phyloP scores from a whole-genome alignment of 805 yeast species.

The Starmerella bombicola region DNA sequence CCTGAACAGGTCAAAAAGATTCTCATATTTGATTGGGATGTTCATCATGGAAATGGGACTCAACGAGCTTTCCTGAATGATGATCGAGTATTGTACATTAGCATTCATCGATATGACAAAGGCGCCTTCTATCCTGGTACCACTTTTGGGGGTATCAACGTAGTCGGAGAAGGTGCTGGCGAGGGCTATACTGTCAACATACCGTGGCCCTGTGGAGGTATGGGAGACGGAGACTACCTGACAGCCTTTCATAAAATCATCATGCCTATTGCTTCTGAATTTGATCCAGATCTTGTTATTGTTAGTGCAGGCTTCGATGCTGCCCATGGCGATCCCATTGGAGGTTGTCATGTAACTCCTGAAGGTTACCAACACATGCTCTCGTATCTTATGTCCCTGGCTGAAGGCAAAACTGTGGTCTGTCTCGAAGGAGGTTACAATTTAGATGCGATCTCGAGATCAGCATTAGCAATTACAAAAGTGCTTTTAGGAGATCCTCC shows the following conservation, averaged over 20 bases:
- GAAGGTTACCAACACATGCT: constrained; percentile 96
- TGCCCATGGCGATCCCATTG: constrained; percentile 94
- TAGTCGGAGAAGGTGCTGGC: constrained; percentile 76
- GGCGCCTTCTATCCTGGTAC: constrained; percentile 87
- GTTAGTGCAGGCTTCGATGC: constrained; percentile 97
- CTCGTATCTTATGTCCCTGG: constrained; percentile 73
- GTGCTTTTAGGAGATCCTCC: constrained; percentile 93
- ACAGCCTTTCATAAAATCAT: constrained; percentile 79
- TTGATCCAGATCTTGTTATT: constrained; percentile 82
- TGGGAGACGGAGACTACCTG: constrained; percentile 90
- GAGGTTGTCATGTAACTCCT: constrained; percentile 92
- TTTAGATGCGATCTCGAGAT: constrained; percentile 74
- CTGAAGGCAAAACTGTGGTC: constrained; percentile 78
- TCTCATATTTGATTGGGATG: constrained; percentile 91
- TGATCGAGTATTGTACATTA: constrained; percentile 80
- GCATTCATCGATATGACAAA: constrained; percentile 83
- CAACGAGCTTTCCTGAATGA: constrained; percentile 84
- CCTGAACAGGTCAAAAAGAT: constrained; percentile 82
- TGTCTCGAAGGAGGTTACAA: constrained; percentile 95
- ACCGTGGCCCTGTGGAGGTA: constrained; percentile 87
- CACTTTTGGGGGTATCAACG: constrained; percentile 72
- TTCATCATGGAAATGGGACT: constrained; percentile 98
- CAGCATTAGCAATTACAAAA: constrained; percentile 86
- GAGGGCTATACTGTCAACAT: constrained; percentile 79
- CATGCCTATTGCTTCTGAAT: constrained; percentile 80